Percentiles rank a stretch among this genome's conserved stretches.
These are phyloP conservation scores for Hygrocybe coccinea DNA, from an alignment of 768 basidiomycete species.

Conservation along the genomic window DNA sequence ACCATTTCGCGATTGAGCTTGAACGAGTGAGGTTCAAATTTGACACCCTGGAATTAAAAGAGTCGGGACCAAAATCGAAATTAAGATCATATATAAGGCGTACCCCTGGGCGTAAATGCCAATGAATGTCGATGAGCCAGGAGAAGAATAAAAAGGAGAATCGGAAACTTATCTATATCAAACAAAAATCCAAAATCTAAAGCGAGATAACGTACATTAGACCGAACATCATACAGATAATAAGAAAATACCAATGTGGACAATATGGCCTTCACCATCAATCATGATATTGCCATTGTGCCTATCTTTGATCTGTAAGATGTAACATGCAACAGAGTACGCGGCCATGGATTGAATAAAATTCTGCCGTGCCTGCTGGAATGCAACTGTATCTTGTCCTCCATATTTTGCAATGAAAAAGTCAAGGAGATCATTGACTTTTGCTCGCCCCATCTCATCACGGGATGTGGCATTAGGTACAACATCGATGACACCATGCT, in stretches of 20 bases:
- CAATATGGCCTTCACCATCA: slow-evolving; percentile 93
- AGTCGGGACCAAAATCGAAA: slow-evolving; percentile 8
- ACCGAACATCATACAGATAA: not conserved
- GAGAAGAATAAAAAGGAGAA: slow-evolving; percentile 6
- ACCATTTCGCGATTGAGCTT: slow-evolving; percentile 99
- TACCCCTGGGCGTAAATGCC: slow-evolving; percentile 64
- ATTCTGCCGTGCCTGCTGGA: slow-evolving; percentile 89
- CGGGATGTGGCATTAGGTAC: slow-evolving; percentile 96
- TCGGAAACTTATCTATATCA: slow-evolving; percentile 85
- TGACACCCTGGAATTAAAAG: slow-evolving; percentile 66
- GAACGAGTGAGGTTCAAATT: slow-evolving; percentile 98
- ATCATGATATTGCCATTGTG: slow-evolving; percentile 99
- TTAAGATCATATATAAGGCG: slow-evolving; percentile 17
- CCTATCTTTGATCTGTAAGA: slow-evolving; percentile 96
- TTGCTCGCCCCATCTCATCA: slow-evolving; percentile 98
- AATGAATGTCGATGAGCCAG: slow-evolving; percentile 26
- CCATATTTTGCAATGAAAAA: slow-evolving; percentile 96
- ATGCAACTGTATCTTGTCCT: slow-evolving; percentile 79
- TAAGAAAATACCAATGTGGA: slow-evolving; percentile 75
- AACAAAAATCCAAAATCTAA: slow-evolving; percentile 95
- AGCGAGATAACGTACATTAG: slow-evolving; percentile 3
- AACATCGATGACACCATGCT: slow-evolving; percentile 99
- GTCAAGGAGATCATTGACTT: slow-evolving; percentile 91
- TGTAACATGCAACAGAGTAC: slow-evolving; percentile 96
- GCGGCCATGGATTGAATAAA: slow-evolving; percentile 99